phyloP scores from a whole-genome alignment of 106 monocot genomes.

The Narthecium ossifragum region DNA sequence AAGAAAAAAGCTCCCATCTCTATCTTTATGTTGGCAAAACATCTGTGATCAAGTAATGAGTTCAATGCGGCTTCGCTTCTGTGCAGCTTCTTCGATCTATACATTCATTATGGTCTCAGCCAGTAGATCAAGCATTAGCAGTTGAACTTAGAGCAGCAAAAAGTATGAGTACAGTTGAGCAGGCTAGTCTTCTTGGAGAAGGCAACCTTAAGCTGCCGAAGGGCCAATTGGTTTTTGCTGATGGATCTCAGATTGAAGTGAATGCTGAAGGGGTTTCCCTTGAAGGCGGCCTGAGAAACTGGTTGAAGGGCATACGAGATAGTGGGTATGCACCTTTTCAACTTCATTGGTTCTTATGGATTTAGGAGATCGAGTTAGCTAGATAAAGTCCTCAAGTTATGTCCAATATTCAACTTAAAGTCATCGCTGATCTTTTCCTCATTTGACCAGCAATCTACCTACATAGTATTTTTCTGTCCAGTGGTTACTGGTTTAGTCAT shows the following conservation, averaged over 20 bases:
- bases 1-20: background rate
- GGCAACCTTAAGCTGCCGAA: slow-evolving; percentile 36
- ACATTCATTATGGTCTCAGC: slow-evolving; percentile 84
- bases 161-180: slow-evolving; percentile 62
- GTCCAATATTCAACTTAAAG: no score
- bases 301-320: slow-evolving; percentile 90
- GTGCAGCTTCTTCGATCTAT: slow-evolving; percentile 75
- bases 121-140: slow-evolving; percentile 49
- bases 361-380: no score
- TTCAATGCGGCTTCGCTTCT: slow-evolving; percentile 1
- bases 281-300: slow-evolving; percentile 84
- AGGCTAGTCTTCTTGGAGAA: slow-evolving; percentile 86
- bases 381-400: no score
- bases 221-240: slow-evolving; percentile 34
- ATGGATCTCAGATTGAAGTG: slow-evolving; percentile 48
- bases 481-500: no score
- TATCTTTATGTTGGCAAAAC: no score
- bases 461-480: no score
- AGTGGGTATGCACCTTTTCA: slow-evolving; percentile 61
- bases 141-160: slow-evolving; percentile 73
- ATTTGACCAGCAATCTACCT: no score
- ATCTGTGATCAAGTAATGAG: no score
- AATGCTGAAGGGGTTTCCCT: slow-evolving; percentile 49
- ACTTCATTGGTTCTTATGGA: background rate
- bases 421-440: no score